phyloP scores from a whole-genome alignment of 2,329 filamentous ascomycete species.

The Ceratocystis albifundus region DNA sequence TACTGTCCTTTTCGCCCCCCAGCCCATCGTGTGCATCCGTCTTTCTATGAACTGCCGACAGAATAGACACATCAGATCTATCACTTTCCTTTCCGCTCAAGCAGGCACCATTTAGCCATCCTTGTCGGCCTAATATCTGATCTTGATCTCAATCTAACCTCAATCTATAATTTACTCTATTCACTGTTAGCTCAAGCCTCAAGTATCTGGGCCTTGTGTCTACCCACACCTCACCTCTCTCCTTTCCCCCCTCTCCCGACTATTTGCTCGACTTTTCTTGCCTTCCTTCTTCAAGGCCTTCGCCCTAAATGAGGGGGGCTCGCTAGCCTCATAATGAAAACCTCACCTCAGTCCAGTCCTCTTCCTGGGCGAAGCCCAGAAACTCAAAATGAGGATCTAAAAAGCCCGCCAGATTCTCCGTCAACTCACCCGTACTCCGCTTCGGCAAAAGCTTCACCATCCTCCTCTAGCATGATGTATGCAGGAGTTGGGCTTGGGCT shows the following conservation, averaged over 20 bases:
- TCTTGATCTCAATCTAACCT: neutral
- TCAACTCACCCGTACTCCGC: neutral
- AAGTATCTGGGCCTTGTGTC: neutral
- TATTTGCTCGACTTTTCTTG: neutral
- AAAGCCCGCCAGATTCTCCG: neutral
- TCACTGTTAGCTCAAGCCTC: neutral
- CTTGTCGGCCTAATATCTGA: neutral
- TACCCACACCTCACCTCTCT: no score
- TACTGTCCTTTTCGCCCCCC: neutral
- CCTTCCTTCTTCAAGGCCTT: neutral
- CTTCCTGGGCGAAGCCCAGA: neutral
- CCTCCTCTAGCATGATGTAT: neutral
- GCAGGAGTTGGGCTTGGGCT: neutral
- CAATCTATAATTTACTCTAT: no score
- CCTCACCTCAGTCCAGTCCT: neutral
- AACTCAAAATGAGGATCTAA: neutral
- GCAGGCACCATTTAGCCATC: neutral
- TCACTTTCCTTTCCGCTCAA: neutral
- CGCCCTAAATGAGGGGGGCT: neutral
- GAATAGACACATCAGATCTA: neutral
- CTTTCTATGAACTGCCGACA: neutral
- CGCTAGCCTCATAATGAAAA: neutral
- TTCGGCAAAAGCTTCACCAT: no score
- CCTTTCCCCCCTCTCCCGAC: no score
- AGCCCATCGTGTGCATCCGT: neutral